Percentiles rank a stretch among this genome's conserved stretches.
These are phyloP conservation scores for Lophium mytilinum DNA, from an alignment of 495 filamentous ascomycete genomes.

Conservation along the genomic window DNA sequence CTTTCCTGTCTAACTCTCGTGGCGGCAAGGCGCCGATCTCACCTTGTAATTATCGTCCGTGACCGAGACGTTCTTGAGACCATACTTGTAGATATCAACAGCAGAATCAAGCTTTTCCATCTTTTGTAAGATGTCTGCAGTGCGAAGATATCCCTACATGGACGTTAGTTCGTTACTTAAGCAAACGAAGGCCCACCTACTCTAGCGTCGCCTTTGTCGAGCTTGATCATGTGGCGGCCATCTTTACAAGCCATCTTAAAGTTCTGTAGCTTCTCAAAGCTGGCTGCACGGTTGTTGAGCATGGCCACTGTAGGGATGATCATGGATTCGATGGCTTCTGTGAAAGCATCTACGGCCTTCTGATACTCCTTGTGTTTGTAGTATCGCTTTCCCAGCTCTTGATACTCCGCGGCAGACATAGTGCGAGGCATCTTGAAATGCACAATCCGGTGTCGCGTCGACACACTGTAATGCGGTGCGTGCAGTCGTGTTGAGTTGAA, in stretches of 20 bases:
- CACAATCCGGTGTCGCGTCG: neutral
- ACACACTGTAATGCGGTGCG: too few relatives aligned
- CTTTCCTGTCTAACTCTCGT: neutral
- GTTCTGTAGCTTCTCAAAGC: slow-evolving; percentile 49
- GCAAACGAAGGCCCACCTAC: slow-evolving; percentile 28
- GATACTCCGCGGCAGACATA: slow-evolving; percentile 14
- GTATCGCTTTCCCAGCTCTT: slow-evolving; percentile 15
- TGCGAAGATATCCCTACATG: slow-evolving; percentile 55
- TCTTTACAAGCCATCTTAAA: slow-evolving; percentile 49
- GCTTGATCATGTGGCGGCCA: slow-evolving; percentile 51
- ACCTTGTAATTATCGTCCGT: slow-evolving; percentile 42
- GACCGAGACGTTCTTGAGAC: slow-evolving; percentile 41
- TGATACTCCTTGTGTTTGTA: slow-evolving; percentile 27
- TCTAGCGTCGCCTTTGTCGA: slow-evolving; percentile 41
- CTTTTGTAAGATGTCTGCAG: slow-evolving; percentile 51
- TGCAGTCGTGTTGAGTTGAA: too few relatives aligned
- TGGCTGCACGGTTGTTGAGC: slow-evolving; percentile 54
- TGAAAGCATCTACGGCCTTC: slow-evolving; percentile 28
- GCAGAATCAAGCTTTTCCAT: slow-evolving; percentile 47
- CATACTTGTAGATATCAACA: slow-evolving; percentile 53
- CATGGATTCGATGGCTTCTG: slow-evolving; percentile 23
- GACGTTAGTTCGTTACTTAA: neutral
- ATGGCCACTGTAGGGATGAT: slow-evolving; percentile 31
- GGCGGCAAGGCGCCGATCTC: slow-evolving; percentile 3
- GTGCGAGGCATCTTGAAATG: slow-evolving; percentile 12